Percentiles rank a stretch among this genome's conserved stretches.
Conservation (phyloP, 345 rosid genomes). For the Gossypium sturtianum region DNA sequence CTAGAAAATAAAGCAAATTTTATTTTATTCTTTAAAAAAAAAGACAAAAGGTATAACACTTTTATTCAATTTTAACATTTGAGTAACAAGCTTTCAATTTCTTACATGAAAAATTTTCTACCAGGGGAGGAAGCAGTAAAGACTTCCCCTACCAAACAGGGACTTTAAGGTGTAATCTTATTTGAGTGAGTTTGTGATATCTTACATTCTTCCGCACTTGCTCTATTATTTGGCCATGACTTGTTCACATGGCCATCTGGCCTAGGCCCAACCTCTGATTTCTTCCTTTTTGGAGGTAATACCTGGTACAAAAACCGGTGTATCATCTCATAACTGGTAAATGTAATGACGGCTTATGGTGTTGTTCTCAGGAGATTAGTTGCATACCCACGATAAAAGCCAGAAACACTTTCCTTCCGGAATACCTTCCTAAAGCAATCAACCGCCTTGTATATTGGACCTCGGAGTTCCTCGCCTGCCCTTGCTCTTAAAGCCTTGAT, state of each 20-base stretch:
- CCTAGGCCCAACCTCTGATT: constrained; percentile 24
- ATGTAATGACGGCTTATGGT: constrained; percentile 80
- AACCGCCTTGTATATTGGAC: constrained; percentile 47
- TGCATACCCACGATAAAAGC: constrained; percentile 80
- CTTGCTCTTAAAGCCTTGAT: constrained; percentile 95
- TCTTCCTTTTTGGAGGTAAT: constrained; percentile 35
- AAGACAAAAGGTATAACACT: background rate
- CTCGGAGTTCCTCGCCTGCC: constrained; percentile 45
- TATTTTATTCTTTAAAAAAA: no score
- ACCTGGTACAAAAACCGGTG: constrained; percentile 39
- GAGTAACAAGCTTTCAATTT: background rate
- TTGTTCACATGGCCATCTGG: constrained; percentile 12
- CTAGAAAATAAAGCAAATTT: background rate
- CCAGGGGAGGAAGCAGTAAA: no score
- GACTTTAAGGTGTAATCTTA: constrained; percentile 25
- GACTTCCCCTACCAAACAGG: background rate
- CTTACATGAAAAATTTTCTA: background rate
- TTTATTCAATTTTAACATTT: background rate
- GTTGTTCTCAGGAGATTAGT: constrained; percentile 74
- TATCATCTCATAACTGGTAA: constrained; percentile 82
- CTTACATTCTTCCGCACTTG: constrained; percentile 17
- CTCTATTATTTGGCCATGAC: constrained; percentile 18
- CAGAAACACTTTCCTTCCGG: constrained; percentile 56
- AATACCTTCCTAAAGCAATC: constrained; percentile 80
- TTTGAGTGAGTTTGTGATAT: constrained; percentile 31